Evolutionary conservation across 129 eudicot species (phyloP).

Genomic region (Artemisia tridentata): DNA sequence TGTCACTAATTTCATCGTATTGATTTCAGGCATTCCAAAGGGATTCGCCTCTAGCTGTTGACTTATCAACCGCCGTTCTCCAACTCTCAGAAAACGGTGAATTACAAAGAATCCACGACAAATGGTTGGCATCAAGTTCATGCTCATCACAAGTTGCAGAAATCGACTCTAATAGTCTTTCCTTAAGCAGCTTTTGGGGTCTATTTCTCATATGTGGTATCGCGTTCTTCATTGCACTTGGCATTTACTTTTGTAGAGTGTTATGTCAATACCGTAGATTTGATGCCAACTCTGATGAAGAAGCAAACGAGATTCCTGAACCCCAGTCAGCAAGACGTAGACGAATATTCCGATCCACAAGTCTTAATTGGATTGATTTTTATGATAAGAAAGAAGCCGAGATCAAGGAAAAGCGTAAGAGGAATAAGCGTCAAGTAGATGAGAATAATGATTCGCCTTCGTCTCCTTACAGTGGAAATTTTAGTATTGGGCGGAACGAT

Average conservation of each 20-base stretch:
- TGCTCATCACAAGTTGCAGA: conserved; percentile 41
- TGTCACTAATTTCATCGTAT: too few relatives aligned
- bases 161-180: conserved; percentile 48
- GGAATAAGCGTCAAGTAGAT: conserved; percentile 33
- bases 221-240: conserved; percentile 52
- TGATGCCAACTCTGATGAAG: conserved; percentile 38
- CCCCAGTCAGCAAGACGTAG: conserved; percentile 44
- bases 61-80: conserved; percentile 61
- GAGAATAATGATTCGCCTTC: conserved; percentile 42
- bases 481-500: conserved; percentile 19
- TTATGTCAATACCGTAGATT: conserved; percentile 55
- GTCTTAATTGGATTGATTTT: conserved; percentile 58
- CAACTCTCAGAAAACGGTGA: conserved; percentile 67
- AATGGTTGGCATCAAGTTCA: conserved; percentile 39
- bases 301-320: conserved; percentile 39
- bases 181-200: conserved; percentile 86
- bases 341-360: conserved; percentile 32
- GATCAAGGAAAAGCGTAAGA: conserved; percentile 53
- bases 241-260: conserved; percentile 49
- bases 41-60: conserved; percentile 72
- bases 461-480: conserved; percentile 24
- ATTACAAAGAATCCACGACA: conserved; percentile 58
- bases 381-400: conserved; percentile 70
- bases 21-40: conserved; percentile 61
- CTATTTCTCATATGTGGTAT: conserved; percentile 70